Evolutionary conservation across 169 alveolate genomes (phyloP), one percentile per base, ranked within the genome.

Genomic region (Plasmodium vinckei): DNA sequence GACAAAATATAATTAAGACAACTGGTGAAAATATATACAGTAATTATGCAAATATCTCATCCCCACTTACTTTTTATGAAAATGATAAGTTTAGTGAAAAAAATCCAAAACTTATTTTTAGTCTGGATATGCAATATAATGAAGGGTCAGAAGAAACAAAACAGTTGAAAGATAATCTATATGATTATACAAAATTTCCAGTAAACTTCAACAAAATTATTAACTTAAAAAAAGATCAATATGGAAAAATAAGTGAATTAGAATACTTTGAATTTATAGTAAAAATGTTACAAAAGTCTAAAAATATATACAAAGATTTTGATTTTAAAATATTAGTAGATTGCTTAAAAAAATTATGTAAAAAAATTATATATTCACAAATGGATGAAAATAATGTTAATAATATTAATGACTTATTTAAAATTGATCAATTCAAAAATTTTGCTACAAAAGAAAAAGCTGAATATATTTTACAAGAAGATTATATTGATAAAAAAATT

Each of bases 391-490:
- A 69, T 64, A 64, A 71, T 5, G 6, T 1, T 15, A 19, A 47
- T 13, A 47, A 87, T 42, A 87, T 77, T 86, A 79, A 77, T 9
- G 92, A 87, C 25, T 63, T 77, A 5, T 64, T 60, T 25, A 68
- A 69, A 87, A 71, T 77, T 5, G 89, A 87, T 9, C 92, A 77
- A 33, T 77, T 87, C 39, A 75, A 87, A 63, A 71, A 60, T 27
- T 71, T 19, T 15, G 19, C 73, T n/a, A 19, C 65, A 19, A 57
- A 87, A 54, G 73, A 87, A 46, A 87, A 65, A 57, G 59, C n/a
- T 5, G 47, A 68, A 10, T 17, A 19, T 23, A 46, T 65, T 17
- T 12, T 53, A 17, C 27, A 69, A 13, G 56, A 61, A 15, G 91
- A 86, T 9, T 49, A 46, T 47, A 60, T 65, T 15, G 69, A 67